phyloP scores from a whole-genome alignment of 202 grass and related monocot genomes.

The Carex arenaria region DNA sequence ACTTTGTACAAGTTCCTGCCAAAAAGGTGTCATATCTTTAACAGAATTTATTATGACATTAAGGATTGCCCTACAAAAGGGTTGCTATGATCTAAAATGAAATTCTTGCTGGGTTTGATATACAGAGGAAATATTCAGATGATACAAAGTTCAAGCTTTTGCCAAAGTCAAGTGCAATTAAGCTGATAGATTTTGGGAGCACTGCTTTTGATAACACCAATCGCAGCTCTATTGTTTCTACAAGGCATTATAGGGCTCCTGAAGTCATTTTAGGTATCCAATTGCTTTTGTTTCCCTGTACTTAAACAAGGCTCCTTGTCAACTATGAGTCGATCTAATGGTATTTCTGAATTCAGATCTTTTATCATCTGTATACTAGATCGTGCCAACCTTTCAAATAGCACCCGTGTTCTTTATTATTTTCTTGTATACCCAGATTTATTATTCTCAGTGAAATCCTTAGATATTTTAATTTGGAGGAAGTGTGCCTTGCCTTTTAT shows the following conservation, averaged over 20 bases:
- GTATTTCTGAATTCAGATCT: not conserved
- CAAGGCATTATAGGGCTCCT: conserved; percentile 99
- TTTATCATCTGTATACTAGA: not conserved
- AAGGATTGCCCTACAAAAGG: conserved; percentile 5
- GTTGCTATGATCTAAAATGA: not conserved
- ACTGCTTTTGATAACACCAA: conserved; percentile 76
- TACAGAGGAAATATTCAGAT: conserved; percentile 76
- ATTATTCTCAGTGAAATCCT: not conserved
- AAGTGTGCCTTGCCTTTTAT: not conserved
- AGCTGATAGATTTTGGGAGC: conserved; percentile 99
- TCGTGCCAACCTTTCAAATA: not conserved
- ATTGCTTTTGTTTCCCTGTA: conserved; percentile 51
- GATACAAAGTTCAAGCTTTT: conserved; percentile 80
- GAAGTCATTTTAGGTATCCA: conserved; percentile 95
- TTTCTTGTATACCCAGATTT: not conserved
- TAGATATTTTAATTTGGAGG: not conserved
- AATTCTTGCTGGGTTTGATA: conserved; percentile 34
- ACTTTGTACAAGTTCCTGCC: conserved; percentile 73
- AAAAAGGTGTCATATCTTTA: conserved; percentile 62
- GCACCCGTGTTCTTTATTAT: not conserved
- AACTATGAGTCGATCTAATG: not conserved
- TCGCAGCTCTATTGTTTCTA: conserved; percentile 94
- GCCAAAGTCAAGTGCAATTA: conserved; percentile 93
- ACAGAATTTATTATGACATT: conserved; percentile 33
- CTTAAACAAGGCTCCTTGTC: conserved; percentile 13